Conservation (phyloP, 148 eudicot species). For the Silene latifolia region DNA sequence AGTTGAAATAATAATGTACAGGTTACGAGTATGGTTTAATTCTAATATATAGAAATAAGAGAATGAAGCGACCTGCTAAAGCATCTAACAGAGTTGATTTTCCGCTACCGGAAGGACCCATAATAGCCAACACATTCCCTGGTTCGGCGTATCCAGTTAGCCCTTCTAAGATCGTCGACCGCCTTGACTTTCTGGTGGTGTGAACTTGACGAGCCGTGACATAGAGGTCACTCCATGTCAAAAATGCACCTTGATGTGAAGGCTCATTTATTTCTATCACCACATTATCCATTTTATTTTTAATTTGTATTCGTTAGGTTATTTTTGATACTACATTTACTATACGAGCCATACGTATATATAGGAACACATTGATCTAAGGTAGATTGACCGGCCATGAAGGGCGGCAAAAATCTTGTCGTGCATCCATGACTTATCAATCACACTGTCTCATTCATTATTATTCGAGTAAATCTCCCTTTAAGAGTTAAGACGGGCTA, state of each 20-base stretch:
- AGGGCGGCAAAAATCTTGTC: too few species aligned
- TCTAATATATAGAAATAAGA: background rate
- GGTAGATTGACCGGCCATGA: too few species aligned
- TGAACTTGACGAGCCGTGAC: constrained; percentile 19
- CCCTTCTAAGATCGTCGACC: constrained; percentile 27
- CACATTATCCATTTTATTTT: background rate
- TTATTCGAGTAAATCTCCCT: too few species aligned
- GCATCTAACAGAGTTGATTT: constrained; percentile 49
- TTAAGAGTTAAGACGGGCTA: too few species aligned
- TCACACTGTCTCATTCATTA: too few species aligned
- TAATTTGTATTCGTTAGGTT: background rate
- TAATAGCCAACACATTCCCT: constrained; percentile 45
- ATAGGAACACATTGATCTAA: too few species aligned
- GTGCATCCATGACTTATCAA: too few species aligned
- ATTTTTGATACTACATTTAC: too few species aligned
- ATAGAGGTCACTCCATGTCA: constrained; percentile 20
- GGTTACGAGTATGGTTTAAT: too few species aligned
- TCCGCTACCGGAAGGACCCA: constrained; percentile 57
- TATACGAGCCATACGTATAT: too few species aligned
- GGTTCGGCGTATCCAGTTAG: constrained; percentile 41
- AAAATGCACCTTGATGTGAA: constrained; percentile 5
- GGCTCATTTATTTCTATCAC: background rate
- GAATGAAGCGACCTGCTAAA: constrained; percentile 33
- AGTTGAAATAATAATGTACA: too few species aligned
- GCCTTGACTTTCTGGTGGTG: background rate